Base-by-base conservation (phyloP, 257 asterid species). In the Fraxinus excelsior region DNA sequence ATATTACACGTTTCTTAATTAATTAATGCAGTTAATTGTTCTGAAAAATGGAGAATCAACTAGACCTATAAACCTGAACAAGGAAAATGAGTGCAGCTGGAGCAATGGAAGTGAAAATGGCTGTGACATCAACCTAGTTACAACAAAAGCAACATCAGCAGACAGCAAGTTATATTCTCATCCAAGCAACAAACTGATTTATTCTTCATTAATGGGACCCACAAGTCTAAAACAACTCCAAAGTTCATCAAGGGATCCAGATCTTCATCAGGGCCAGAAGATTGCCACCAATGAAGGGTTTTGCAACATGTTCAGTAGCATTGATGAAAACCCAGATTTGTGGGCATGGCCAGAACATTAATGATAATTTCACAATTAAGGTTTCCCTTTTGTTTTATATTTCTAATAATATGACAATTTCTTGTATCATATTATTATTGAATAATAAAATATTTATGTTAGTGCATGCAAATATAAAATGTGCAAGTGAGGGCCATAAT, bases 271-370 rank as follows among this genome's bases (percentile, higher is more conserved):
- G 13, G 67, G 64, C 65, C 71, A 79, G 26, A 82, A 78, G 70
- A 76, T 84, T 49, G 65, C 77, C 34, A 25, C 85, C n/a, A 86
- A 78, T 29, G 96, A 88, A 35, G 83, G 90, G 29, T 89, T 86
- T 70, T 84, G 87, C 81, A 87, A 81, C 87, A 80, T 89, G 88
- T 91, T 90, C 34, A 89, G 84, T 32, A 85, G 80, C 60, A 78
- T 86, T 10, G 95, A 93, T 53, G 97, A 90, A 60, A 93, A 80
- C 62, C 89, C 87, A 23, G 88, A 86, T 21, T 87, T 86, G 35
- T 94, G 97, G 97, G 87, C 91, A 7, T 94, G 98, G 98, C 79
- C 92, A 0, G 92, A 86, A 46, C 94, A 84, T 46, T 91, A 14
- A 66, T 34, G 78, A 72, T 49, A 21, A 12, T 65, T 18, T 62